Conservation (phyloP, 2,329 filamentous ascomycete species). For the Neofusicoccum ribis region DNA sequence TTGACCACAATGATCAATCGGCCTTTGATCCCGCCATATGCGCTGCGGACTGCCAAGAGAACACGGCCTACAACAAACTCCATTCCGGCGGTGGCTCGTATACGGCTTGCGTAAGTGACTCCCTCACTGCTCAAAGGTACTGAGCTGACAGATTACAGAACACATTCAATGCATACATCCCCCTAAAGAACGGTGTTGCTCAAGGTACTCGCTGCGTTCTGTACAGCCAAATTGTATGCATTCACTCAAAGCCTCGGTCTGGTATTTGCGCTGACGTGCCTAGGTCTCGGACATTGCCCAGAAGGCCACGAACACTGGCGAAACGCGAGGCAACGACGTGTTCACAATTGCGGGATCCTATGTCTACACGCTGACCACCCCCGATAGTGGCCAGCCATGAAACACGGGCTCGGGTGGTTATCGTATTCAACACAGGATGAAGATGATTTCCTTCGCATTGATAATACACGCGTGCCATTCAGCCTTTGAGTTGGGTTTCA, state of each 20-base stretch:
- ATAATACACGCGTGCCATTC: too few species aligned
- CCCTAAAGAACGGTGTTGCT: constrained; percentile 35
- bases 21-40: constrained; percentile 33
- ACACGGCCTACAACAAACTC: constrained; percentile 36
- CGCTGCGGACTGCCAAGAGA: constrained; percentile 36
- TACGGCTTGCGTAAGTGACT: constrained; percentile 37
- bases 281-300: constrained; percentile 19
- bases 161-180: constrained; percentile 38
- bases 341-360: neutral
- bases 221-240: constrained; percentile 23
- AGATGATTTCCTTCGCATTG: too few species aligned
- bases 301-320: neutral
- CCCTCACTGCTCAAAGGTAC: too few species aligned
- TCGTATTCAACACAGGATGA: too few species aligned
- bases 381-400: too few species aligned
- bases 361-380: neutral
- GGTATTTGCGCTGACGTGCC: constrained; percentile 8
- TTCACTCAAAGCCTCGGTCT: neutral
- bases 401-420: too few species aligned
- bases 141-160: neutral
- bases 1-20: constrained; percentile 28
- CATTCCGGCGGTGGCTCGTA: constrained; percentile 32
- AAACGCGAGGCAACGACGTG: neutral
- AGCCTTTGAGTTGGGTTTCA: too few species aligned
- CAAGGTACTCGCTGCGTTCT: constrained; percentile 40